Percentiles rank a stretch among this genome's conserved stretches.
Conservation (phyloP, 2,329 filamentous ascomycete genomes). For the Xenoacremonium recifei region DNA sequence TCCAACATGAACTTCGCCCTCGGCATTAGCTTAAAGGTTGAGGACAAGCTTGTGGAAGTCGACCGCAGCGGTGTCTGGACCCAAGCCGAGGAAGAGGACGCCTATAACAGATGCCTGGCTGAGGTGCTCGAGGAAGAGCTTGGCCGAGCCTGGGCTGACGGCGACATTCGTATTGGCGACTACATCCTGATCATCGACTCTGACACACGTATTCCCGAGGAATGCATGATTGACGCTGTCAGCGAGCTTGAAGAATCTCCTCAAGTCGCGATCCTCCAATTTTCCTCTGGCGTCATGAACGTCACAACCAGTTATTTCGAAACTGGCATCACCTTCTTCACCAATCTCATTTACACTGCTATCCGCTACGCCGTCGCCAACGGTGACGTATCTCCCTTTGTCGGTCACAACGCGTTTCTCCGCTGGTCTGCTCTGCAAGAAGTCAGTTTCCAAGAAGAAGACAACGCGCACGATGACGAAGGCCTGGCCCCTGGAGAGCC, state of each 20-base stretch:
- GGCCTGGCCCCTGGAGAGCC: not conserved
- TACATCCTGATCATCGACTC: constrained; percentile 65
- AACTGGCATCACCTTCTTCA: constrained; percentile 73
- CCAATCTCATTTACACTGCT: constrained; percentile 72
- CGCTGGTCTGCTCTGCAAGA: constrained; percentile 53
- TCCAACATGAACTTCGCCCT: constrained; percentile 69
- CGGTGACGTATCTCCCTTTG: constrained; percentile 72
- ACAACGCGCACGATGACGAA: not conserved
- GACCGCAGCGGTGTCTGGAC: not conserved
- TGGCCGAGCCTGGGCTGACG: constrained; percentile 54
- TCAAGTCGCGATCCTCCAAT: constrained; percentile 70
- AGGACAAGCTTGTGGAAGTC: constrained; percentile 24
- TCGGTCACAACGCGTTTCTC: constrained; percentile 75
- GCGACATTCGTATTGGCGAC: constrained; percentile 56
- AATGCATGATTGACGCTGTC: constrained; percentile 68
- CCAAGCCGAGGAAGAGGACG: constrained; percentile 42
- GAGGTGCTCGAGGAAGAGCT: constrained; percentile 49
- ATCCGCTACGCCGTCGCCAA: constrained; percentile 70
- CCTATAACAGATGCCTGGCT: constrained; percentile 43
- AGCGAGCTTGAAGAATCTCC: constrained; percentile 70
- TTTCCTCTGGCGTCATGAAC: constrained; percentile 74
- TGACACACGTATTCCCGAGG: constrained; percentile 61
- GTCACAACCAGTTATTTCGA: constrained; percentile 72
- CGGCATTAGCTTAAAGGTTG: constrained; percentile 53
- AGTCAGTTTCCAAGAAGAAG: constrained; percentile 18